Evolutionary conservation across 495 filamentous ascomycete species (phyloP), one percentile per base, ranked within the genome.

Genomic region (Astrocystis sublimbata): DNA sequence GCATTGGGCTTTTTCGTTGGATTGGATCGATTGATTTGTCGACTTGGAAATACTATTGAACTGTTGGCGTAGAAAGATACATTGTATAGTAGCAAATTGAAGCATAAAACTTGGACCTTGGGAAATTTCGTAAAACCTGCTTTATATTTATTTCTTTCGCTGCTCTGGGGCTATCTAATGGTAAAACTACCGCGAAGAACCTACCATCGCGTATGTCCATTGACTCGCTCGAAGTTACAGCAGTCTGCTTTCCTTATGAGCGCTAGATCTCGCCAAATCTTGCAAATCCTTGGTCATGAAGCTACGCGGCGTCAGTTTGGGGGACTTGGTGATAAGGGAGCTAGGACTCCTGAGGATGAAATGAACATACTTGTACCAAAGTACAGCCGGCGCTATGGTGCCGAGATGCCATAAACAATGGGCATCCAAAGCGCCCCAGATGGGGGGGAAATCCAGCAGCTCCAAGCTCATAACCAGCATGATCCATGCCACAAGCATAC

Each of bases 391-490:
- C 52, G 84, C 83, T 47, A 98, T 92, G 2, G 94, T 98, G 38
- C 91, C 91, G 60, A 94, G 72, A 84, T 98, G 94, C 94, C 94
- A 98, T 60, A 98, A 75, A 66, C 90, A 92, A 81, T 98, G 94
- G 19, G 94, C 94, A 83, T 98, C 94, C 40, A 98, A 71, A 68
- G 88, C 85, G 13, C 89, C 90, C 78, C 86, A 82, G 67, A 91
- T 78, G 2, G 94, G 94, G 59, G 96, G 85, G 71, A 98, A 98
- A 75, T 98, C 94, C 60, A 98, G 77, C 68, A 98, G 68, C 74
- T 98, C 94, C 71, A 98, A 77, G 71, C 93, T 92, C 94, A 98
- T 98, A 8, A 91, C 92, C 72, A 92, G 69, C 60, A 96, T 81
- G 60, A 98, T 81, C 93, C 92, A 97, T 15, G 88, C 90, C 47